These are phyloP conservation scores for Silybum marianum DNA, from an alignment of 129 eudicot genomes.

Conservation along the genomic window DNA sequence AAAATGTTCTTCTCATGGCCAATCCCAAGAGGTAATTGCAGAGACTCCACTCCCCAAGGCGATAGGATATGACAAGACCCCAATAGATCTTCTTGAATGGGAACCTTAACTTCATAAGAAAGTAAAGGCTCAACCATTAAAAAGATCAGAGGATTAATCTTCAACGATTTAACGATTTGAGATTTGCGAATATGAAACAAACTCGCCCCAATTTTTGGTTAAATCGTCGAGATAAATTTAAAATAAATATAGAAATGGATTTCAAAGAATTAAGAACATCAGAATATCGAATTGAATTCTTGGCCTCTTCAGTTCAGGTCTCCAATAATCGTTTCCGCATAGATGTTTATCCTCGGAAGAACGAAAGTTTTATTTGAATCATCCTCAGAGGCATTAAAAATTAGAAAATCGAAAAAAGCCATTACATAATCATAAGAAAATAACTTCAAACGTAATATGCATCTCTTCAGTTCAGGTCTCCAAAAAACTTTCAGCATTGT, in stretches of 20 bases:
- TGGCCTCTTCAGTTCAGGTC: slow-evolving; percentile 42
- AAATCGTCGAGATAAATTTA: slow-evolving; percentile 13
- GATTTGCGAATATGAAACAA: slow-evolving; percentile 15
- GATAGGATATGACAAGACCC: slow-evolving; percentile 46
- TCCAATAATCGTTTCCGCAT: slow-evolving; percentile 49
- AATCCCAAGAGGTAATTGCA: slow-evolving; percentile 45
- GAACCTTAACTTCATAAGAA: slow-evolving; percentile 5
- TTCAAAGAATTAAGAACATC: neutral
- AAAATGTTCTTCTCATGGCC: slow-evolving; percentile 43
- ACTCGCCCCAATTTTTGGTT: slow-evolving; percentile 12
- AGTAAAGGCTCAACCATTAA: slow-evolving; percentile 17
- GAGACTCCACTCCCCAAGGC: slow-evolving; percentile 44
- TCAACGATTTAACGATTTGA: slow-evolving; percentile 18
- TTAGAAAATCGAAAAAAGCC: neutral
- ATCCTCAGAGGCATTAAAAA: slow-evolving; percentile 20
- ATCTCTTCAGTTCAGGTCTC: slow-evolving; percentile 46
- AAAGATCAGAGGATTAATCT: slow-evolving; percentile 5
- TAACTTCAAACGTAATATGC: neutral
- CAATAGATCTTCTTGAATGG: neutral
- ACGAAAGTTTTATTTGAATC: slow-evolving; percentile 38
- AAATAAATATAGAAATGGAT: neutral
- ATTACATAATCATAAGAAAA: neutral
- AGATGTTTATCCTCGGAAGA: slow-evolving; percentile 32
- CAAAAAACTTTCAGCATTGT: slow-evolving; percentile 28
- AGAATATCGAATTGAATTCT: neutral